phyloP scores from a whole-genome alignment of 2,329 filamentous ascomycete genomes.

The Pseudogymnoascus sp. region DNA sequence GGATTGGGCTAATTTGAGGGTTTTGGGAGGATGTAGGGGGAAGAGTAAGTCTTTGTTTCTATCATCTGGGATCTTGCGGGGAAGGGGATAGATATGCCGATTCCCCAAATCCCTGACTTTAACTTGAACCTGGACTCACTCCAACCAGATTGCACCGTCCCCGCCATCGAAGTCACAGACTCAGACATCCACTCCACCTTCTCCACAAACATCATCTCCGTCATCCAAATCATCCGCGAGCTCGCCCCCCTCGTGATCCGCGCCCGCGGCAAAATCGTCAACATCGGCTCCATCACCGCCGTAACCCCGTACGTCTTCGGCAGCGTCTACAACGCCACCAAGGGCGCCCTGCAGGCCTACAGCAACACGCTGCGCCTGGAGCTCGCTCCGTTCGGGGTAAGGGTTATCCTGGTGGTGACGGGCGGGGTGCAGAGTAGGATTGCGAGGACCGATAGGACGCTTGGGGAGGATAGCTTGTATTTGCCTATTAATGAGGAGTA shows the following conservation, averaged over 20 bases:
- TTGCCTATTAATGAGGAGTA: background rate
- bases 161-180: conserved; percentile 17
- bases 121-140: too few species aligned
- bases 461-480: conserved; percentile 12
- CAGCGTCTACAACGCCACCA: conserved; percentile 35
- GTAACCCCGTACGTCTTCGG: conserved; percentile 30
- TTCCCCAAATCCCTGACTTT: background rate
- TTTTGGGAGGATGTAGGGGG: background rate
- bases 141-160: conserved; percentile 16
- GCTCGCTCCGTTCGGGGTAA: conserved; percentile 21
- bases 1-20: background rate
- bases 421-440: conserved; percentile 12
- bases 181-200: conserved; percentile 24
- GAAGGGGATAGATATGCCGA: background rate
- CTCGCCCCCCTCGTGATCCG: conserved; percentile 33
- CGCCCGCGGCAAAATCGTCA: conserved; percentile 31
- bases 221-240: conserved; percentile 33
- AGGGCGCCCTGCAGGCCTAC: conserved; percentile 34
- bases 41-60: background rate
- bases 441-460: background rate
- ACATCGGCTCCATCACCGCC: conserved; percentile 33
- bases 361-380: conserved; percentile 34
- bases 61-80: too few species aligned
- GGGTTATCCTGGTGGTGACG: conserved; percentile 13
- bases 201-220: conserved; percentile 33